phyloP scores from a whole-genome alignment of 306 rosid genomes.

The Arachis stenosperma region DNA sequence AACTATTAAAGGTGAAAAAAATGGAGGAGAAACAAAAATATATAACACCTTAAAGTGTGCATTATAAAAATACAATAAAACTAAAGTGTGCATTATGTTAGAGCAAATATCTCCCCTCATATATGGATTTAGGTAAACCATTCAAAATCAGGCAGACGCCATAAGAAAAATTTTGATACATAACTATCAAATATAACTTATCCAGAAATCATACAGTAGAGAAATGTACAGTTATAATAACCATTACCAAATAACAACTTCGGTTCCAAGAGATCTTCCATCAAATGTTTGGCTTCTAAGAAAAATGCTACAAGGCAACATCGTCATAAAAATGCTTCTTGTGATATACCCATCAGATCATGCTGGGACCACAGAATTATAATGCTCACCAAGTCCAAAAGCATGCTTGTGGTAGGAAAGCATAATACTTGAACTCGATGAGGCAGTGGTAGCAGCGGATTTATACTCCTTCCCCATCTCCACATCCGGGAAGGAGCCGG shows the following conservation, averaged over 20 bases:
- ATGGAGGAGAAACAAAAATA: no score
- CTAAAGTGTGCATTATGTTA: not conserved
- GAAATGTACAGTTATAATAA: constrained; percentile 45
- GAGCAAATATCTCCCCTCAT: not conserved
- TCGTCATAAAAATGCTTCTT: constrained; percentile 30
- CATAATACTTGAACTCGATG: constrained; percentile 58
- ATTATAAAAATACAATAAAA: not conserved
- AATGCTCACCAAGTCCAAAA: constrained; percentile 95
- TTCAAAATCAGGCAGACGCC: constrained; percentile 29
- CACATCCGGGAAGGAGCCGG: constrained; percentile 96
- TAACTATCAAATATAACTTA: constrained; percentile 11
- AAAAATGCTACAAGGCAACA: constrained; percentile 32
- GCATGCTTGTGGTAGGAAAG: constrained; percentile 94
- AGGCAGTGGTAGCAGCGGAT: constrained; percentile 41
- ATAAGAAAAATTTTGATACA: constrained; percentile 26
- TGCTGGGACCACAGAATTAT: constrained; percentile 78
- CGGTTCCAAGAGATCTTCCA: constrained; percentile 36
- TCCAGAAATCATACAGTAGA: constrained; percentile 37
- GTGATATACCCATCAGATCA: constrained; percentile 45
- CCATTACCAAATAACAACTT: constrained; percentile 39
- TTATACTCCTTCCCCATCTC: constrained; percentile 97
- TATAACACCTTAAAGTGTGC: no score
- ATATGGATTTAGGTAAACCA: constrained; percentile 1
- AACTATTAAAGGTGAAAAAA: no score
- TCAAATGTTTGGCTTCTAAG: constrained; percentile 36